These are phyloP conservation scores for Chrysanthemum lavandulifolium DNA, from an alignment of 129 eudicot species.

Conservation along the genomic window DNA sequence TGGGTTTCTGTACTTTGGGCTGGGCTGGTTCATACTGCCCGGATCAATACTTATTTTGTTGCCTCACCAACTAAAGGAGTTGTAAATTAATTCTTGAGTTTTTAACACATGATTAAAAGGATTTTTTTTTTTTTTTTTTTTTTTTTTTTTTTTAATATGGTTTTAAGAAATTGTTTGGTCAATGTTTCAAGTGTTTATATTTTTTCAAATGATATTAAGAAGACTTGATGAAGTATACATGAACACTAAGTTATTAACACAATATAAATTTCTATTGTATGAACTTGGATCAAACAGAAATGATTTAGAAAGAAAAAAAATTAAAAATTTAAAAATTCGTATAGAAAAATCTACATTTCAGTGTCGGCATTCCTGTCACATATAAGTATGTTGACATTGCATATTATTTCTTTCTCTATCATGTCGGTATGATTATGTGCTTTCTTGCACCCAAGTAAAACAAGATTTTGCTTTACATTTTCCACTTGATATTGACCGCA, in stretches of 20 bases:
- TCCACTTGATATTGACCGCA: background rate
- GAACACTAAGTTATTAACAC: no score
- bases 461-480: background rate
- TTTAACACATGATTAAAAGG: background rate
- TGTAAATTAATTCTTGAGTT: slow-evolving; percentile 1
- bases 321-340: no score
- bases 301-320: no score
- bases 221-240: no score
- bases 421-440: background rate
- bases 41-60: background rate
- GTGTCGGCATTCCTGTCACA: background rate
- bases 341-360: no score
- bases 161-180: no score
- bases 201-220: background rate
- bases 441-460: slow-evolving; percentile 3
- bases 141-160: no score
- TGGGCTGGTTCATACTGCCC: background rate
- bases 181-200: background rate
- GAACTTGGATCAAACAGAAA: no score
- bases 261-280: no score
- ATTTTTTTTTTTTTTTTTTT: background rate
- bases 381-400: no score
- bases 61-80: slow-evolving; percentile 11
- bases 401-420: no score
- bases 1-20: background rate